phyloP scores from a whole-genome alignment of 2,329 filamentous ascomycete genomes.

The Xylariales sp. region DNA sequence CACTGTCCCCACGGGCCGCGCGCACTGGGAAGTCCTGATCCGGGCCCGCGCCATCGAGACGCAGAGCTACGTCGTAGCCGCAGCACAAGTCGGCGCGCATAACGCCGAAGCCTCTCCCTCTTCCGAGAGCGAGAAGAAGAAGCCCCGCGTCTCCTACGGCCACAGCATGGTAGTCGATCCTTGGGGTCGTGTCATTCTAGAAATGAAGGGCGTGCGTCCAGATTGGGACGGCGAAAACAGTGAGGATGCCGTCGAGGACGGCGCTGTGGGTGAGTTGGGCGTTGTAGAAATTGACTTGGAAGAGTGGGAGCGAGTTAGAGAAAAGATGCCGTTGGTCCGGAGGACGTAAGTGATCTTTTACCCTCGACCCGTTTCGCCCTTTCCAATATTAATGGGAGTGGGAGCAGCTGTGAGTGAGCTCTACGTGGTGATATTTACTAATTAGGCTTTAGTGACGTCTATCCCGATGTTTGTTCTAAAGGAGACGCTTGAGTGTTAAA shows the following conservation, averaged over 20 bases:
- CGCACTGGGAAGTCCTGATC: constrained; percentile 87
- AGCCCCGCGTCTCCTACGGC: constrained; percentile 80
- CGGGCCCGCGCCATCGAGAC: constrained; percentile 88
- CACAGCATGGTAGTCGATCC: constrained; percentile 87
- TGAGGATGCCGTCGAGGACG: constrained; percentile 46
- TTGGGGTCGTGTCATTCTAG: constrained; percentile 81
- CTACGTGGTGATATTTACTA: constrained; percentile 25
- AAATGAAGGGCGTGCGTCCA: constrained; percentile 65
- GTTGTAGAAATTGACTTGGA: constrained; percentile 66
- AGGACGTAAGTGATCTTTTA: constrained; percentile 59
- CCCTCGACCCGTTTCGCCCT: not conserved
- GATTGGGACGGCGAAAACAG: constrained; percentile 53
- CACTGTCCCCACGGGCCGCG: constrained; percentile 83
- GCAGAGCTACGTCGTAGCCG: constrained; percentile 86
- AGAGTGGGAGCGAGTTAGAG: constrained; percentile 60
- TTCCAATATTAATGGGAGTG: not conserved
- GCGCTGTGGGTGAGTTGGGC: constrained; percentile 61
- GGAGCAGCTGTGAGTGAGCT: not conserved
- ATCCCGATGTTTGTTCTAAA: constrained; percentile 38
- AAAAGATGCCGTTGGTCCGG: constrained; percentile 63
- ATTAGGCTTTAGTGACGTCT: constrained; percentile 44
- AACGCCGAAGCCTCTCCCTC: constrained; percentile 55
- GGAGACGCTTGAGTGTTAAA: not conserved
- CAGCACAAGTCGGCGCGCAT: constrained; percentile 81
- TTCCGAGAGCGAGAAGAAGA: constrained; percentile 49